These are phyloP conservation scores for Volvox reticuliferus DNA, from an alignment of 139 green algal genomes.

Conservation along the genomic window DNA sequence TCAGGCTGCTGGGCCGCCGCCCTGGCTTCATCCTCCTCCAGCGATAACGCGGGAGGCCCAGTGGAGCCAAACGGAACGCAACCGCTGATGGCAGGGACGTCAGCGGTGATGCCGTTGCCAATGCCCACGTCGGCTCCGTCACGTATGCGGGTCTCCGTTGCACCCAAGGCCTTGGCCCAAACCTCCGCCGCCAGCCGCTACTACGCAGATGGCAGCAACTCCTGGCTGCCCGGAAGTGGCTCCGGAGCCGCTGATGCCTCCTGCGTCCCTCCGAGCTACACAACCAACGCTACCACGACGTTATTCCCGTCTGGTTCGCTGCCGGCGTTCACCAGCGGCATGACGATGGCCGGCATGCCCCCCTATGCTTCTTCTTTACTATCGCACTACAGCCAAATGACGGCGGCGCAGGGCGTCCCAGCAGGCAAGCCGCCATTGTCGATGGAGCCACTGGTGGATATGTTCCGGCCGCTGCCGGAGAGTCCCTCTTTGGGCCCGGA, in stretches of 20 bases:
- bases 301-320: neutral
- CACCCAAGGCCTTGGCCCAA: constrained; percentile 17
- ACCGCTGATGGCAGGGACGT: no score
- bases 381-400: neutral
- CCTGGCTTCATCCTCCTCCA: neutral
- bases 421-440: neutral
- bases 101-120: no score
- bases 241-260: constrained; percentile 13
- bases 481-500: neutral
- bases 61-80: no score
- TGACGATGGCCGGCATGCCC: neutral
- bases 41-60: neutral
- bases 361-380: neutral
- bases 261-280: neutral
- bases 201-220: neutral
- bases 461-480: constrained; percentile 17
- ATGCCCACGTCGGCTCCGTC: neutral
- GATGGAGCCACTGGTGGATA: constrained; percentile 20
- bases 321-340: constrained; percentile 3
- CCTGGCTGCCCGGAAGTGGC: neutral
- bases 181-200: neutral
- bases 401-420: neutral
- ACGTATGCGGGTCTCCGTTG: constrained; percentile 18
- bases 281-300: neutral
- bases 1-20: neutral